Evolutionary conservation across 2,329 filamentous ascomycete genomes (phyloP), one percentile per base, ranked within the genome.

Genomic region (Akanthomyces uredinophilus): DNA sequence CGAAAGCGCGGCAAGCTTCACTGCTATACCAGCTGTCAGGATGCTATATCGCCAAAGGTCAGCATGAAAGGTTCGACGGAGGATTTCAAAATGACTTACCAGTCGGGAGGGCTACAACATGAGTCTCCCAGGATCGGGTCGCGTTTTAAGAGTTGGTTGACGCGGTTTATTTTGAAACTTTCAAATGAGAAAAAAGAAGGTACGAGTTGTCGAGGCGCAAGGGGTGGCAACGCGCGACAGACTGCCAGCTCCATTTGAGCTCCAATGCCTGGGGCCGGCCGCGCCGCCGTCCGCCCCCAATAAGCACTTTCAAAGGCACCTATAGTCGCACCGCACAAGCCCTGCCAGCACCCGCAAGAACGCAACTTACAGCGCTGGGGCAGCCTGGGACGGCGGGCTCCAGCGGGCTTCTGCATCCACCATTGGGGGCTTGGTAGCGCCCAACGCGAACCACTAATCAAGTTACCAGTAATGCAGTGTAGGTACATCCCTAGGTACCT

Each of bases 211-310:
- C 20, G 32, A 60, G 58, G 53, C 29, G 58, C 49, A 60, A 53
- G 58, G 58, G 58, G 58, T 60, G 57, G 57, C 57, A 35, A 44
- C 32, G 56, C 46, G 32, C 47, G 57, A 35, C 58, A 22, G 29
- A 27, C 58, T 50, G 14, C 35, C 11, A 22, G 55, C 55, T 58
- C 54, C 43, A 47, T 47, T 46, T 37, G 54, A 47, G 32, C 37
- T 53, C n/a, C 22, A 29, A 39, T 32, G 39, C 51, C 47, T 50
- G 24, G 24, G 44, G 44, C 57, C 13, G 37, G 24, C 47, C 13
- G 37, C 24, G 13, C 57, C 37, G 39, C 49, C 46, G 27, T 5
- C 43, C 43, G 27, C 53, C 51, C 22, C 51, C 51, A 27, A 35
- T 41, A 16, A 46, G 13, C 37, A 16, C 37, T 16, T 39, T 39